These are phyloP conservation scores for Microsporum audouinii DNA, from an alignment of 2,329 filamentous ascomycete genomes.

Conservation along the genomic window DNA sequence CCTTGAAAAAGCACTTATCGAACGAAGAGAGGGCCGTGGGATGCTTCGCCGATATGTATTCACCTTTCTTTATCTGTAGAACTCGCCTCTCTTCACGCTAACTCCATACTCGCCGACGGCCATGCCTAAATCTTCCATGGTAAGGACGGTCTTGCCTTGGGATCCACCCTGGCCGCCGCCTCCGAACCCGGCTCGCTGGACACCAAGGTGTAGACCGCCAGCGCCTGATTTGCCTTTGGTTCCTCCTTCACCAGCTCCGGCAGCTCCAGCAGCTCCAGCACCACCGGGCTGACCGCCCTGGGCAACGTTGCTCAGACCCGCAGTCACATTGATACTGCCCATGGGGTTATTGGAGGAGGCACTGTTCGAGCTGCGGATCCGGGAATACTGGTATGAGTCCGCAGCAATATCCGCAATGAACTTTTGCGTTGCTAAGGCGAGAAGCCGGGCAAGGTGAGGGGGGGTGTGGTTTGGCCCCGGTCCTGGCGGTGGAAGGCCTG, in stretches of 20 bases:
- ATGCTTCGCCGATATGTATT: background rate
- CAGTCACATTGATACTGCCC: constrained; percentile 64
- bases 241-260: constrained; percentile 34
- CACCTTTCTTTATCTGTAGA: constrained; percentile 58
- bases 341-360: constrained; percentile 81
- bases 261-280: constrained; percentile 33
- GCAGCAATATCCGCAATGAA: constrained; percentile 96
- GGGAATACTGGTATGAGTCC: constrained; percentile 94
- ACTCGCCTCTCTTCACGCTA: constrained; percentile 94
- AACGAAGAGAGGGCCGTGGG: background rate
- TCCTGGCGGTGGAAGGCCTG: constrained; percentile 75
- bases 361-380: constrained; percentile 85
- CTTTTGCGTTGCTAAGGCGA: constrained; percentile 96
- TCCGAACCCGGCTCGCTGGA: constrained; percentile 69
- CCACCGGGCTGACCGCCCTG: constrained; percentile 26
- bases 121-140: constrained; percentile 98
- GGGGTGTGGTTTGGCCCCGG: constrained; percentile 69
- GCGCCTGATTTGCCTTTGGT: constrained; percentile 39
- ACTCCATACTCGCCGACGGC: constrained; percentile 95
- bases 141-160: constrained; percentile 85
- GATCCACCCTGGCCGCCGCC: constrained; percentile 72
- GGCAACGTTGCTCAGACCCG: constrained; percentile 45
- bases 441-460: constrained; percentile 76
- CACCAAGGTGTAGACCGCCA: constrained; percentile 48
- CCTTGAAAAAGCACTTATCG: background rate